Conservation (phyloP, 73 alveolate species). For the Tetrahymena elliotti region DNA sequence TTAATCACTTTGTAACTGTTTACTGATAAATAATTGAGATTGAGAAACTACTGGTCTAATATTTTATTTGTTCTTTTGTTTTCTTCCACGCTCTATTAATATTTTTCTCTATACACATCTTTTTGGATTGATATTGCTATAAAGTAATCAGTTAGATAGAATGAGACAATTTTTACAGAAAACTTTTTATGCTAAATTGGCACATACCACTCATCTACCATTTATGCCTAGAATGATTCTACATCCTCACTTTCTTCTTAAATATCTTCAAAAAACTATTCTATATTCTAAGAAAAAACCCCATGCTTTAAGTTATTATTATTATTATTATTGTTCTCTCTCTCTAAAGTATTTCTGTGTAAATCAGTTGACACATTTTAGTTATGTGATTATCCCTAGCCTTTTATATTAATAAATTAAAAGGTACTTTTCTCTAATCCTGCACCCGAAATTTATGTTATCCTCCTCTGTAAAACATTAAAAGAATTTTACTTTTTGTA, state of each 20-base stretch:
- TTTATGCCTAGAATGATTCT: not conserved
- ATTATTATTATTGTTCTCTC: not conserved
- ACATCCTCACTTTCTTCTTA: not conserved
- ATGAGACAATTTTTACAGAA: not conserved
- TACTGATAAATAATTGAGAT: not conserved
- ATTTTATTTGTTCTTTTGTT: not conserved
- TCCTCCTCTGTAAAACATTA: not conserved
- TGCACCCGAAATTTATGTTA: not conserved
- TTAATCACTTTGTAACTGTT: not conserved
- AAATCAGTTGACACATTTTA: not conserved
- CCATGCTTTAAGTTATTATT: not conserved
- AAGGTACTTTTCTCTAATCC: not conserved
- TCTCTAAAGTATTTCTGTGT: not conserved
- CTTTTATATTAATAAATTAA: not conserved
- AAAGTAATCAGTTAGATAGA: not conserved
- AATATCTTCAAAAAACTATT: not conserved
- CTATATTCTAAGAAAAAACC: not conserved
- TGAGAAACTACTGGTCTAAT: not conserved
- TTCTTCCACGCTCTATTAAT: not conserved
- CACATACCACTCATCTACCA: not conserved
- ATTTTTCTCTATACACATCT: not conserved
- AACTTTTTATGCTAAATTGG: not conserved
- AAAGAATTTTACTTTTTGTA: not conserved
- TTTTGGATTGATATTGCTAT: not conserved
- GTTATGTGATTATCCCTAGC: not conserved